A percentile compares a stretch with the other conserved stretches of the same genome.
Evolutionary conservation across 83 land plant species (phyloP).

Genomic region (Picea abies): DNA sequence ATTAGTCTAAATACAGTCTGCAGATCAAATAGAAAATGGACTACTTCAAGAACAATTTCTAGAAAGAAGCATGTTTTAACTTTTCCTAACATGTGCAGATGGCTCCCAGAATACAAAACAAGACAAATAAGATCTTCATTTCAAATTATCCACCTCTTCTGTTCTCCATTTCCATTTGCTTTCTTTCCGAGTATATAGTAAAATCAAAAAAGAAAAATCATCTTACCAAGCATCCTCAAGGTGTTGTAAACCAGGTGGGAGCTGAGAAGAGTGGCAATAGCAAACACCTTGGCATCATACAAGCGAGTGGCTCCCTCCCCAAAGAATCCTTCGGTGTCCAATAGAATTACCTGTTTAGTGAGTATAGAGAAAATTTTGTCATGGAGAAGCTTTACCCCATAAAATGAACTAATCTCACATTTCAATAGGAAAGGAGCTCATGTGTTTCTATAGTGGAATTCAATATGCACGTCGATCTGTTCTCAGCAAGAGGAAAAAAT

Average conservation of each 20-base stretch:
- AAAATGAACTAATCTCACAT: not conserved
- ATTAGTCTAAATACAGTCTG: too few relatives aligned
- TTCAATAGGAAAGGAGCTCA: not conserved
- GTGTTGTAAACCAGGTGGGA: conserved; percentile 60
- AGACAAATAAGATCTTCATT: too few relatives aligned
- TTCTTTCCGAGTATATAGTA: not conserved
- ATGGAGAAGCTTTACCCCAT: not conserved
- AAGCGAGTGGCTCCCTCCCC: conserved; percentile 49
- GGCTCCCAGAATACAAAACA: too few relatives aligned
- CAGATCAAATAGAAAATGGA: too few relatives aligned
- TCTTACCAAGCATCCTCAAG: conserved; percentile 45
- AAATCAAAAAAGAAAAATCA: not conserved
- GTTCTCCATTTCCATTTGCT: too few relatives aligned
- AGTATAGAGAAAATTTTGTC: not conserved
- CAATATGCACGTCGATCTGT: too few relatives aligned
- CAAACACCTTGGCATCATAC: conserved; percentile 58
- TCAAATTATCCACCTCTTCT: too few relatives aligned
- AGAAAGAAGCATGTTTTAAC: too few relatives aligned
- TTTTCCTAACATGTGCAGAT: too few relatives aligned
- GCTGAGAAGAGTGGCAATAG: conserved; percentile 46
- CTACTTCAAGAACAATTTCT: too few relatives aligned
- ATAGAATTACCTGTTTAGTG: not conserved
- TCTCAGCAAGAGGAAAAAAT: not conserved
- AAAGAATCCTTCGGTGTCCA: conserved; percentile 54
- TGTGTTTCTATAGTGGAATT: not conserved